A percentile compares a stretch with the other conserved stretches of the same genome.
Conservation (phyloP, 495 filamentous ascomycete species). For the Hypoxylon lienhwacheense region DNA sequence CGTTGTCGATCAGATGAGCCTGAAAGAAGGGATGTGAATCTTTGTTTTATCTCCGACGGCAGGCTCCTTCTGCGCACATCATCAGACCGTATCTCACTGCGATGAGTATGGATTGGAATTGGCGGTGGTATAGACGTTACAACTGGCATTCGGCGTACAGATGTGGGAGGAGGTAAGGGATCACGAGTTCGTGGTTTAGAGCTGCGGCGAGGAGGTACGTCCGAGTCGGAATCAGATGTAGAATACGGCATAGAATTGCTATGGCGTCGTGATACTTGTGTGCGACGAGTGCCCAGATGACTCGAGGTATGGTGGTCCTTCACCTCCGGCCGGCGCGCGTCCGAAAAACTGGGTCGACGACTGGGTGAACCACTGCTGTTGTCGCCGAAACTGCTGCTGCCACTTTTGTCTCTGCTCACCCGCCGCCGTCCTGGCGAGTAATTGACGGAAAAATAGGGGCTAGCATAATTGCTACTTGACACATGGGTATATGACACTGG, state of each 20-base stretch:
- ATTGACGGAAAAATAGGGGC: conserved; percentile 14
- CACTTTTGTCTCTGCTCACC: conserved; percentile 14
- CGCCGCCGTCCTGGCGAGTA: conserved; percentile 20
- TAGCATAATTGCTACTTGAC: conserved; percentile 28
- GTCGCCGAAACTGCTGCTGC: conserved; percentile 15
- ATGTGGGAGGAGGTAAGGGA: conserved; percentile 29
- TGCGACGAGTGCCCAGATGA: conserved; percentile 33
- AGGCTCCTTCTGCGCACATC: conserved; percentile 34
- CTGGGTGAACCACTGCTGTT: conserved; percentile 33
- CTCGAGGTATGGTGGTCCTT: conserved; percentile 21
- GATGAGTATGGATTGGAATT: conserved; percentile 26
- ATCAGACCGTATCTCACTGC: conserved; percentile 30
- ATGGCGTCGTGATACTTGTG: conserved; percentile 32
- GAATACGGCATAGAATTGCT: conserved; percentile 36
- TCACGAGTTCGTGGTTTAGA: conserved; percentile 20
- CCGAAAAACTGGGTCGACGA: conserved; percentile 35
- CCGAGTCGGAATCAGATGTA: conserved; percentile 29
- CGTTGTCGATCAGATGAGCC: conserved; percentile 33
- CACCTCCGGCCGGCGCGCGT: conserved; percentile 29
- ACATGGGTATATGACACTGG: conserved; percentile 39
- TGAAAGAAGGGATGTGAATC: conserved; percentile 31
- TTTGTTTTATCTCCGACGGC: conserved; percentile 36
- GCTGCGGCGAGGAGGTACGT: conserved; percentile 20
- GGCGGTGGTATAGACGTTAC: conserved; percentile 14
- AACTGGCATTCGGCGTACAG: conserved; percentile 35